phyloP scores from a whole-genome alignment of 2,329 filamentous ascomycete species.

The Cercospora sp. region DNA sequence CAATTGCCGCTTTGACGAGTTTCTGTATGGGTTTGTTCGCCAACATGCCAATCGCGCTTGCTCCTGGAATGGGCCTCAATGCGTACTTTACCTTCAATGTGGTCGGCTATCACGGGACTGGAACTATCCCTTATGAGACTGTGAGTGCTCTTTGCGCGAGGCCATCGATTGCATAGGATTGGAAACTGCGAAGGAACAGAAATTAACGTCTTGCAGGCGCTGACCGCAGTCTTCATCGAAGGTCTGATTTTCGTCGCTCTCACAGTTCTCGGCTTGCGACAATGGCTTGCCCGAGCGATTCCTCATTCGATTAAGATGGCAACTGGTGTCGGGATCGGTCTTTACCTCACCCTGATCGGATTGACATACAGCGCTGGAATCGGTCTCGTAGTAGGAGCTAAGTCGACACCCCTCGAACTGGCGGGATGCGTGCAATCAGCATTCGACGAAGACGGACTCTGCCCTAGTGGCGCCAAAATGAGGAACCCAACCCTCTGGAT shows the following conservation, averaged over 20 bases:
- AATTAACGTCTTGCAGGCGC: conserved; percentile 46
- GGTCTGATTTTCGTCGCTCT: conserved; percentile 81
- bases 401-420: conserved; percentile 68
- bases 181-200: background rate
- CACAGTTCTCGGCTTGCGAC: conserved; percentile 76
- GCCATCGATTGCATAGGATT: too few species aligned
- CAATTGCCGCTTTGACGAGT: conserved; percentile 74
- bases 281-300: conserved; percentile 83
- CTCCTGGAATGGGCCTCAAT: conserved; percentile 79
- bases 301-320: conserved; percentile 84
- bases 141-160: background rate
- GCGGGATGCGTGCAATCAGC: conserved; percentile 67
- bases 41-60: conserved; percentile 74
- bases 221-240: conserved; percentile 87
- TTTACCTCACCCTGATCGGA: conserved; percentile 76
- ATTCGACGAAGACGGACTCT: conserved; percentile 54
- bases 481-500: conserved; percentile 82
- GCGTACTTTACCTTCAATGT: conserved; percentile 84
- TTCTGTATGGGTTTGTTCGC: conserved; percentile 82
- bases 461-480: conserved; percentile 70
- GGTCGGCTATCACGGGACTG: conserved; percentile 74
- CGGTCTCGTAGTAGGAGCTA: conserved; percentile 70
- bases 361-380: conserved; percentile 81
- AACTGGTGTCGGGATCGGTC: conserved; percentile 79
- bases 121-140: conserved; percentile 70